Conservation (phyloP, 208 protist species). For the Leishmania tropica region DNA sequence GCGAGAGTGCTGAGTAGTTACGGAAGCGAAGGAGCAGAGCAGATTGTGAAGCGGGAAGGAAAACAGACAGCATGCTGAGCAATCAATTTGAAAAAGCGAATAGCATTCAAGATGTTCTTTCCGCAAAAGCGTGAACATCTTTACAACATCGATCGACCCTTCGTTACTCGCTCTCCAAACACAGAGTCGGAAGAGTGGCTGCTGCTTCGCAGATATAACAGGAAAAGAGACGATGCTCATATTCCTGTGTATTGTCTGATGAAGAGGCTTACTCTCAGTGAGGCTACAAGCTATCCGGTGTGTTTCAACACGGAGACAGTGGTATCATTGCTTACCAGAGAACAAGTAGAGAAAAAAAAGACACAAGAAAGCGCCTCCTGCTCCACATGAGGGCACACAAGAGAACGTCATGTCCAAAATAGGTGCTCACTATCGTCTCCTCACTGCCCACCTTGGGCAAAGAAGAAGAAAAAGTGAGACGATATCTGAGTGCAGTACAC, state of each 20-base stretch:
- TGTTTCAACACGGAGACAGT: neutral
- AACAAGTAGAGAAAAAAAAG: slow-evolving; percentile 22
- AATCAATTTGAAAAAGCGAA: neutral
- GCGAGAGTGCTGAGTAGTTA: neutral
- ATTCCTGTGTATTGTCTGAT: neutral
- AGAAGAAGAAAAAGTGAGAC: neutral
- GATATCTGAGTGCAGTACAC: slow-evolving; percentile 12
- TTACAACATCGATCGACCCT: neutral
- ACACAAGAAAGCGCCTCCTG: neutral
- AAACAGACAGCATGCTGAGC: neutral
- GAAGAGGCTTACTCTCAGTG: neutral
- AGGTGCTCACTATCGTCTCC: neutral
- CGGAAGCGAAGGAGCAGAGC: neutral
- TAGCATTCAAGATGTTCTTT: neutral
- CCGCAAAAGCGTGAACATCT: neutral
- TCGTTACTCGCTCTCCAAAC: neutral
- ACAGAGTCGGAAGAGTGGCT: neutral
- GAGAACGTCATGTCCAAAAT: slow-evolving; percentile 1
- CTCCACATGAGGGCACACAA: neutral
- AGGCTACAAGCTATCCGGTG: neutral
- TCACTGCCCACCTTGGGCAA: neutral
- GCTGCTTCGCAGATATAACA: neutral
- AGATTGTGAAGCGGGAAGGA: neutral
- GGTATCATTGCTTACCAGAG: neutral
- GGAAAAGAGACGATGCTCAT: neutral